A percentile compares a stretch with the other conserved stretches of the same genome.
These are phyloP conservation scores for Fragaria ananassa DNA, from an alignment of 306 rosid genomes.

Conservation along the genomic window DNA sequence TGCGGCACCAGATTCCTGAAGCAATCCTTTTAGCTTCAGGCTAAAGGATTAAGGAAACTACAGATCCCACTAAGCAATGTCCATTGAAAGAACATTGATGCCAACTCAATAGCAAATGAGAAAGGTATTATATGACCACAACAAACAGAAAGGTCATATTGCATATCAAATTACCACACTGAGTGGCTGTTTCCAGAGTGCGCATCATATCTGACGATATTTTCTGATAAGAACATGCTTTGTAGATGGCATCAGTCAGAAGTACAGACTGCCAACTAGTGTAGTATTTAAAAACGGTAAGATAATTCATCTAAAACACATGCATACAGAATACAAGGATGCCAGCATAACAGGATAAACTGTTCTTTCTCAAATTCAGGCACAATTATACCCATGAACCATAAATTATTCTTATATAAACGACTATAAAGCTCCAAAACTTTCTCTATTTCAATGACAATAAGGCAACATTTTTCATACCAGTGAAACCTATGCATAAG, in stretches of 20 bases:
- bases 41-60: background rate
- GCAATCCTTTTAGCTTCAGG: background rate
- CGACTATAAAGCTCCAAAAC: background rate
- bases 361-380: background rate
- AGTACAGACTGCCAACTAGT: background rate
- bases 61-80: background rate
- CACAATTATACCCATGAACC: background rate
- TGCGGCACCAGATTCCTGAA: background rate
- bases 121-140: background rate
- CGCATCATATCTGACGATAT: background rate
- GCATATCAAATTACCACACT: background rate
- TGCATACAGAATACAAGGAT: background rate
- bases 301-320: background rate
- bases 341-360: background rate
- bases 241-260: background rate
- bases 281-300: background rate
- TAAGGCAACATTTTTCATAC: constrained; percentile 2
- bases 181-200: background rate
- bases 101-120: background rate
- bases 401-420: background rate
- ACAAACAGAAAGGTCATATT: background rate
- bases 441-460: background rate
- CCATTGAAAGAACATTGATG: background rate
- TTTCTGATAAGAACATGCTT: background rate
- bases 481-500: background rate